Conservation (phyloP, 371 early-diverging fungal genomes). For the Batkoa obscura region DNA sequence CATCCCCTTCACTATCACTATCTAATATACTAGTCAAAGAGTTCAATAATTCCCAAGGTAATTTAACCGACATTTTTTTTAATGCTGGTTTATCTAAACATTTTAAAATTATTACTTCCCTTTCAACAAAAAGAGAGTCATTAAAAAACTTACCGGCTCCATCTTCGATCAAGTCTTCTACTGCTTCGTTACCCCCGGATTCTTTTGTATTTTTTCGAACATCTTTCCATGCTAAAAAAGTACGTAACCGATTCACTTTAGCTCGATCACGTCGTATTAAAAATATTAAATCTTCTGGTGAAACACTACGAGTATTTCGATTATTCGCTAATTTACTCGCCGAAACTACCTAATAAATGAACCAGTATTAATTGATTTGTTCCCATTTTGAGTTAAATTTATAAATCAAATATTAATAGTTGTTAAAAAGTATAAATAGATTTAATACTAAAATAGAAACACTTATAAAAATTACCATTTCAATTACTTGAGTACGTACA, state of each 20-base stretch:
- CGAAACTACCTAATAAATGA: constrained; percentile 53
- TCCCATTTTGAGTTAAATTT: too few relatives aligned
- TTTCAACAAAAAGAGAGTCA: neutral
- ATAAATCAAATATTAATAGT: neutral
- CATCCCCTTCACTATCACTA: constrained; percentile 67
- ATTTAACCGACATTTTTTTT: constrained; percentile 24
- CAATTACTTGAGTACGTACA: constrained; percentile 84
- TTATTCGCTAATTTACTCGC: constrained; percentile 70
- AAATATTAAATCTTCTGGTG: constrained; percentile 89
- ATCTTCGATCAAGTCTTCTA: constrained; percentile 48
- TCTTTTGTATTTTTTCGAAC: constrained; percentile 81
- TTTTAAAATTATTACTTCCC: neutral
- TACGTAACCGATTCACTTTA: constrained; percentile 75
- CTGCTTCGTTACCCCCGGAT: constrained; percentile 28
- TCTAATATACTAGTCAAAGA: constrained; percentile 50
- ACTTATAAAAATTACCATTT: constrained; percentile 40
- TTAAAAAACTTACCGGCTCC: constrained; percentile 11
- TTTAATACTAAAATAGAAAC: neutral
- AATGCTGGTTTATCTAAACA: neutral
- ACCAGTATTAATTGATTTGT: too few relatives aligned
- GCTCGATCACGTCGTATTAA: constrained; percentile 86
- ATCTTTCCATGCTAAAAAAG: constrained; percentile 89
- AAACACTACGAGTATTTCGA: constrained; percentile 59
- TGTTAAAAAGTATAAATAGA: neutral
- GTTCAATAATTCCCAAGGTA: constrained; percentile 80